These are phyloP conservation scores for Mycena belliarum DNA, from an alignment of 768 basidiomycete genomes.

Conservation along the genomic window DNA sequence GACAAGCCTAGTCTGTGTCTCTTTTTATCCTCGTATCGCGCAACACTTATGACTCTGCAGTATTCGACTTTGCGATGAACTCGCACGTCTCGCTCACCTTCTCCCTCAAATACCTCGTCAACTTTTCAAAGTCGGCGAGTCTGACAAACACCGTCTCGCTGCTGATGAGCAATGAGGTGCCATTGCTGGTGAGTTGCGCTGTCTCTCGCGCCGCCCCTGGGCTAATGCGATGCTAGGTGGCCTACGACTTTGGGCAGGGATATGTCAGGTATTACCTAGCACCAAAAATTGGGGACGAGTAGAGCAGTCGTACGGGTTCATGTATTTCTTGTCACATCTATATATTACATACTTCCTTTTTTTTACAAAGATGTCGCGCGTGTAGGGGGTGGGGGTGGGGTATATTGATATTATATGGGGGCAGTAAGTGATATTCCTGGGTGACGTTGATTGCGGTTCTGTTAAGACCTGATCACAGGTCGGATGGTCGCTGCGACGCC, in stretches of 20 bases:
- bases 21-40: neutral
- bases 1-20: slow-evolving; percentile 39
- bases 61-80: slow-evolving; percentile 82
- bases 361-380: too few species aligned
- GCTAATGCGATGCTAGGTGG: slow-evolving; percentile 51
- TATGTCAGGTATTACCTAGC: slow-evolving; percentile 93
- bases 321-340: slow-evolving; percentile 14
- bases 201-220: too few species aligned
- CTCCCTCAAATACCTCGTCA: slow-evolving; percentile 94
- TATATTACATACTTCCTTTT: neutral
- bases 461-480: too few species aligned
- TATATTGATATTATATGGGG: too few species aligned
- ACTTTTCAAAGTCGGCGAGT: slow-evolving; percentile 89
- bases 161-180: slow-evolving; percentile 92
- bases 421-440: too few species aligned
- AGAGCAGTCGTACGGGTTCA: neutral
- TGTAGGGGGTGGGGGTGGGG: too few species aligned
- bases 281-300: slow-evolving; percentile 92
- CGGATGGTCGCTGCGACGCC: too few species aligned
- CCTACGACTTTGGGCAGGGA: slow-evolving; percentile 88
- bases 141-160: slow-evolving; percentile 74
- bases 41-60: slow-evolving; percentile 27
- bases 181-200: slow-evolving; percentile 64
- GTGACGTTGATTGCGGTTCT: too few species aligned
- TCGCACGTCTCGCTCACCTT: slow-evolving; percentile 91